Base-by-base conservation (phyloP, 2,329 filamentous ascomycete species). In the Orbilia oligospora region DNA sequence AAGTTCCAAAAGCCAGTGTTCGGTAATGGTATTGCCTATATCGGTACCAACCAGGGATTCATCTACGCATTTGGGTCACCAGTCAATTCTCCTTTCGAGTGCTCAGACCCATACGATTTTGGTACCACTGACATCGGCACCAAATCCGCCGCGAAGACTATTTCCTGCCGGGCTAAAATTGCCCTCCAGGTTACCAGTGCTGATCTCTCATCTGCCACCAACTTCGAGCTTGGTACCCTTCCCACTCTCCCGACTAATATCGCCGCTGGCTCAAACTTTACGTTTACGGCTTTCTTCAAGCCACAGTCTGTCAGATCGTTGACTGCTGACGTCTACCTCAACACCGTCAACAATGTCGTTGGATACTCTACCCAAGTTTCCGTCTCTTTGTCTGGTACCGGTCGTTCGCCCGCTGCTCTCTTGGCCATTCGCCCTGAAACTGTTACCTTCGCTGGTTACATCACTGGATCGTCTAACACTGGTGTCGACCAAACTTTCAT, bases 1-100 rank as follows among this genome's bases (percentile, higher is more conserved):
- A 90, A 90, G 83, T 90, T 90, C 79, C 87, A 86, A 2, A 85
- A 88, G 1, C 87, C 88, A 0, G 87, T 88, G 1, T 90, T 90
- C 71, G 88, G 88, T 5, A 85, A 90, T 71, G 88, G 87, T 0
- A 85, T 86, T 71, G 86, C 87, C 1, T 90, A 89, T 76, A 82
- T 89, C n/a, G 87, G 87, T 9, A 88, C 86, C 0, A 87, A 84
- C 1, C 83, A 84, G 24, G 89, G 88, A 2, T 86, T 83, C 69
- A 81, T 90, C 20, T 89, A 89, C 33, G 88, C 85, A 1, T 89
- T 88, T 69, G 88, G 88, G 0, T 87, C 88, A 0, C 88, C 88
- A 0, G 87, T 88, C 30, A 89, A 87, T 46, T 81, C 85, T 3
- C 86, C 88, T 0, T 83, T 90, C 1, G 88, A 89, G 81, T 90